These are phyloP conservation scores for Schizophyllum commune DNA, from an alignment of 1,284 basidiomycete genomes.

Conservation along the genomic window DNA sequence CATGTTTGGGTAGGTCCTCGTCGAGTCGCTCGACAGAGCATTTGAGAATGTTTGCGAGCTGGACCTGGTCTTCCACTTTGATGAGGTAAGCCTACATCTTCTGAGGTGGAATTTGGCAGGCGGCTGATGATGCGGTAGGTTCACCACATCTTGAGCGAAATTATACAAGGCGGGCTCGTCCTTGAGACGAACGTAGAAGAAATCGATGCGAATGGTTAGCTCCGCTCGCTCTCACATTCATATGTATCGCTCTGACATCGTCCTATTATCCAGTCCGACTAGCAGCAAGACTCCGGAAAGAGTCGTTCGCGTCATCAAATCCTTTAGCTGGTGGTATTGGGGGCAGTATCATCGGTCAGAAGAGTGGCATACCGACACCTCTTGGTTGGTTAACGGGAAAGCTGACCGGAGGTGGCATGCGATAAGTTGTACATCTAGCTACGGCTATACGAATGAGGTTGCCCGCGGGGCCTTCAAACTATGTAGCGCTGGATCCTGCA, in stretches of 20 bases:
- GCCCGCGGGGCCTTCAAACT: too few species aligned
- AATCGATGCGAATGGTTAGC: constrained; percentile 69
- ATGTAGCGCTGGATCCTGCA: background rate
- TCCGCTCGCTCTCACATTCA: background rate
- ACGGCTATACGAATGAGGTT: too few species aligned
- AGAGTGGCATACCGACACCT: constrained; percentile 56
- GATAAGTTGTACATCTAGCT: too few species aligned
- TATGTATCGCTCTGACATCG: background rate
- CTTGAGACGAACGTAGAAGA: constrained; percentile 97
- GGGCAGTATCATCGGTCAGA: constrained; percentile 35
- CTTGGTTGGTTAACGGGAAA: constrained; percentile 73
- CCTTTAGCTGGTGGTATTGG: constrained; percentile 65
- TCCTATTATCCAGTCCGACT: constrained; percentile 43
- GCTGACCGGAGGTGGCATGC: constrained; percentile 52
- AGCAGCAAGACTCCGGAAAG: constrained; percentile 61
- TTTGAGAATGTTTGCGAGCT: constrained; percentile 99
- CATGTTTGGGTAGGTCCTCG: constrained; percentile 65
- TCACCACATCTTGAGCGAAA: constrained; percentile 90
- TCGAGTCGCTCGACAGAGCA: constrained; percentile 90
- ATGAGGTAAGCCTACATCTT: constrained; percentile 58
- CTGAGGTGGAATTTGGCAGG: background rate
- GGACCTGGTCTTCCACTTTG: constrained; percentile 97
- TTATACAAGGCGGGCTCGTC: constrained; percentile 95
- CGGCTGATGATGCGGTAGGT: constrained; percentile 42
- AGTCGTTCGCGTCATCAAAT: constrained; percentile 69